A percentile compares a stretch with the other conserved stretches of the same genome.
Conservation (phyloP, 1,139 yeast genomes). For the Sugiyamaella castrensis region DNA sequence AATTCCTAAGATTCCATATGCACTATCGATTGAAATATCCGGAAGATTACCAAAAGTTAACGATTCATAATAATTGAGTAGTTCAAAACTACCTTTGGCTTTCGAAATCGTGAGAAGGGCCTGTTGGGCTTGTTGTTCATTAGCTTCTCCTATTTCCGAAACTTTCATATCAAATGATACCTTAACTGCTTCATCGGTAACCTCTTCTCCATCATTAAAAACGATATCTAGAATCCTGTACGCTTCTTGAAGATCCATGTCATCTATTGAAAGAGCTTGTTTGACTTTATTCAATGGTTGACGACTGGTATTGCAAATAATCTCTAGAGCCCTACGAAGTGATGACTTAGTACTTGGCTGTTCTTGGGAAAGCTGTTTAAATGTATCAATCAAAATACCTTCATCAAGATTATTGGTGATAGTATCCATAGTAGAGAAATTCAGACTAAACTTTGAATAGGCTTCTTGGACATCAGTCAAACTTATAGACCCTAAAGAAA, state of each 20-base stretch:
- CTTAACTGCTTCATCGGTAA: conserved; percentile 72
- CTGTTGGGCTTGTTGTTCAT: conserved; percentile 39
- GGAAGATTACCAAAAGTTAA: conserved; percentile 20
- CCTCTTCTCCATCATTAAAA: conserved; percentile 40
- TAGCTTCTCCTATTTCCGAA: conserved; percentile 50
- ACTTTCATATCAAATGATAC: conserved; percentile 52
- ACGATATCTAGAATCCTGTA: conserved; percentile 53
- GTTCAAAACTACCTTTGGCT: conserved; percentile 45
- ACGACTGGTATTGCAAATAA: conserved; percentile 29
- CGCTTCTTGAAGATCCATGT: conserved; percentile 55
- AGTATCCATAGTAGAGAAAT: conserved; percentile 18
- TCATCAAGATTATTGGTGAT: conserved; percentile 17
- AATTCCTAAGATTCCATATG: conserved; percentile 49
- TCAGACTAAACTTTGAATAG: conserved; percentile 53
- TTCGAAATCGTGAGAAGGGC: conserved; percentile 62
- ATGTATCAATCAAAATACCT: conserved; percentile 30
- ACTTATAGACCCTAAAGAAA: conserved; percentile 60
- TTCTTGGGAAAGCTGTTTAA: conserved; percentile 19
- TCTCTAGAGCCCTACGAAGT: conserved; percentile 24
- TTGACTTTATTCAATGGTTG: conserved; percentile 41
- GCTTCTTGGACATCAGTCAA: conserved; percentile 57
- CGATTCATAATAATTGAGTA: conserved; percentile 35
- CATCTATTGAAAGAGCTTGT: conserved; percentile 52
- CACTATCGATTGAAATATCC: conserved; percentile 50
- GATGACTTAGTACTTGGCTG: conserved; percentile 18